These are phyloP conservation scores for Coemansia sp. DNA, from an alignment of 192 early-diverging fungal species.

Conservation along the genomic window DNA sequence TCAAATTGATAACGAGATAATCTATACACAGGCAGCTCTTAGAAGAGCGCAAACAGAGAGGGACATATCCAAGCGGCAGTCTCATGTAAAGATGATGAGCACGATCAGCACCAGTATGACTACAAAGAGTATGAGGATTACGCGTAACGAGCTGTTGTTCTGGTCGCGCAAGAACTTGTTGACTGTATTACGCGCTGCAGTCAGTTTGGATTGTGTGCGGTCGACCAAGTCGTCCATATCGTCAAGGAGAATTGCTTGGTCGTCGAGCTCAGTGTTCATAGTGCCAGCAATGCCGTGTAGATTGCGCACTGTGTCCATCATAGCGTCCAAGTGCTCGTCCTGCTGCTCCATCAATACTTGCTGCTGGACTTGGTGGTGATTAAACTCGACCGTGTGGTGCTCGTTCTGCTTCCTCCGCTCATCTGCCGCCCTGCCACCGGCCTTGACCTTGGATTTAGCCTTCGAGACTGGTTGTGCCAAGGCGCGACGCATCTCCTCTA, in stretches of 20 bases:
- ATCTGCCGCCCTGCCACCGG: not conserved
- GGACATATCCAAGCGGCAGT: not conserved
- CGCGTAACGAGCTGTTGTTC: slow-evolving; percentile 46
- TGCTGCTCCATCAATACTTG: slow-evolving; percentile 56
- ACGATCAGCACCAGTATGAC: slow-evolving; percentile 50
- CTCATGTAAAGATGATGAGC: slow-evolving; percentile 52
- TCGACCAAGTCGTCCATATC: slow-evolving; percentile 46
- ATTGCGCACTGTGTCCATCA: slow-evolving; percentile 56
- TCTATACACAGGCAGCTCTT: slow-evolving; percentile 9
- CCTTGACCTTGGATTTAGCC: not conserved
- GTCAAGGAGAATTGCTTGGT: slow-evolving; percentile 51
- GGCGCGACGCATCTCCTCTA: slow-evolving; percentile 39
- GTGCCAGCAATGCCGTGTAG: slow-evolving; percentile 53
- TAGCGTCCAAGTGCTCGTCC: slow-evolving; percentile 52
- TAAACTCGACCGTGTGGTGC: slow-evolving; percentile 28
- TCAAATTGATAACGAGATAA: not conserved
- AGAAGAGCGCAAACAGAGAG: not conserved
- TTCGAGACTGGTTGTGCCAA: slow-evolving; percentile 18
- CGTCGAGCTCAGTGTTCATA: slow-evolving; percentile 57
- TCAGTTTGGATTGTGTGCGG: slow-evolving; percentile 40
- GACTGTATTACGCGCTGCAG: slow-evolving; percentile 34
- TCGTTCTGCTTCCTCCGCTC: slow-evolving; percentile 7
- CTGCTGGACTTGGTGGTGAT: slow-evolving; percentile 41
- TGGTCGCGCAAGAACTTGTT: slow-evolving; percentile 50
- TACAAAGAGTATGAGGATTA: slow-evolving; percentile 42